Conservation (phyloP, 2,329 filamentous ascomycete species). For the Cordyceps farinosa region DNA sequence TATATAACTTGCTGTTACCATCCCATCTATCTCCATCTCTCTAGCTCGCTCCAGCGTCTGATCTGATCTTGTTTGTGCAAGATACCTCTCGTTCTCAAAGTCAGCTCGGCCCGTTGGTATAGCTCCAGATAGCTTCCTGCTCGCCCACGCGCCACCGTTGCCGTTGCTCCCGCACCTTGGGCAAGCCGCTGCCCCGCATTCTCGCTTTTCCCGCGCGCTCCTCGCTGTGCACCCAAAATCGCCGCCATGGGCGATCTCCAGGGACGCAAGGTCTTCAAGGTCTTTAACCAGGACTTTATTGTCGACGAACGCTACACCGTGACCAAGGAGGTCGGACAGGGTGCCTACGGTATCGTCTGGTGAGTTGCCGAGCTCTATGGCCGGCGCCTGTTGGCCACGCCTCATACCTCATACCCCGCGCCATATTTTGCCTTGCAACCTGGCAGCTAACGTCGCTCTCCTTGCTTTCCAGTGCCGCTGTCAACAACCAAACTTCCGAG, state of each 20-base stretch:
- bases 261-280: slow-evolving; percentile 90
- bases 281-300: slow-evolving; percentile 99
- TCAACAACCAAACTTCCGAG: slow-evolving; percentile 85
- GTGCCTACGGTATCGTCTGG: slow-evolving; percentile 98
- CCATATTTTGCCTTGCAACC: neutral
- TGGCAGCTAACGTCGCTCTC: neutral
- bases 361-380: slow-evolving; percentile 40
- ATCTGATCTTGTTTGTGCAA: neutral
- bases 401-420: slow-evolving; percentile 20
- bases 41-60: slow-evolving; percentile 1
- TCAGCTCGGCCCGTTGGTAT: neutral
- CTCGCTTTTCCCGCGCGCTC: slow-evolving; percentile 13
- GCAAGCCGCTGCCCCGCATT: slow-evolving; percentile 8
- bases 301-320: slow-evolving; percentile 98
- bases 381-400: neutral
- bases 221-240: slow-evolving; percentile 15
- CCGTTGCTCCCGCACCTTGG: neutral
- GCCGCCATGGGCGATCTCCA: slow-evolving; percentile 38
- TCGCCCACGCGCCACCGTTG: neutral
- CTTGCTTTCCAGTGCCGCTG: slow-evolving; percentile 66
- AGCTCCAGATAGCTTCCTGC: neutral
- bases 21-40: slow-evolving; percentile 7
- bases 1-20: slow-evolving; percentile 7
- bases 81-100: neutral
- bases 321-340: slow-evolving; percentile 96